Evolutionary conservation across 2,329 filamentous ascomycete species (phyloP).

Genomic region (Fusarium sp.): DNA sequence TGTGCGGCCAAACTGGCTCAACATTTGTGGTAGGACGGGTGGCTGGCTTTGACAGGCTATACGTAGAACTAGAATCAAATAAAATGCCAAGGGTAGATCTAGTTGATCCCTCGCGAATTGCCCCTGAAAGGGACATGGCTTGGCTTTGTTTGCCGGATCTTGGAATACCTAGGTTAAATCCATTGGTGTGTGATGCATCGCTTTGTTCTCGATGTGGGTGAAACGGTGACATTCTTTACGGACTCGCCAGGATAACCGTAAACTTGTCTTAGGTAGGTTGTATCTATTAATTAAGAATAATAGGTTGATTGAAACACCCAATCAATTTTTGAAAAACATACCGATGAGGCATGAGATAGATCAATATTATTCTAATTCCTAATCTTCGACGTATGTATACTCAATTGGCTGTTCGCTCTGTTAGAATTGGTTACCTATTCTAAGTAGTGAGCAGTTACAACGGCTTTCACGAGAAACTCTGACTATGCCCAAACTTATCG

Average conservation of each 20-base stretch:
- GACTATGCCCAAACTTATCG: neutral
- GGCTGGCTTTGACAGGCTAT: slow-evolving; percentile 15
- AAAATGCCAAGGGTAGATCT: slow-evolving; percentile 7
- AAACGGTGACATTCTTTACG: neutral
- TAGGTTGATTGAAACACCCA: no score
- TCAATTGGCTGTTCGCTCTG: neutral
- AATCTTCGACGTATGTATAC: neutral
- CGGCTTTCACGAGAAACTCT: neutral
- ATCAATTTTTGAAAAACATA: neutral
- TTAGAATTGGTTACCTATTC: neutral
- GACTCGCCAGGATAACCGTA: neutral
- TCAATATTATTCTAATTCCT: fast-evolving
- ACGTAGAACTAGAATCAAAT: neutral
- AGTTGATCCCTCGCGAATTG: slow-evolving; percentile 7
- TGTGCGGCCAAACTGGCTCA: slow-evolving; percentile 25
- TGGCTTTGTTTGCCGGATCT: slow-evolving; percentile 25
- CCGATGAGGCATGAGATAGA: neutral
- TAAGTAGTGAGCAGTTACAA: neutral
- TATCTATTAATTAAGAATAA: neutral
- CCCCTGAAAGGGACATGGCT: slow-evolving; percentile 21
- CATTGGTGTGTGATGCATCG: slow-evolving; percentile 19
- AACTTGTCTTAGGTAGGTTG: neutral
- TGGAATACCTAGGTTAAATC: neutral
- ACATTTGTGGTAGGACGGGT: slow-evolving; percentile 16
- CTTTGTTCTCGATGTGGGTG: slow-evolving; percentile 8